Evolutionary conservation across 2,329 filamentous ascomycete genomes (phyloP).

Genomic region (Talaromyces sp.): DNA sequence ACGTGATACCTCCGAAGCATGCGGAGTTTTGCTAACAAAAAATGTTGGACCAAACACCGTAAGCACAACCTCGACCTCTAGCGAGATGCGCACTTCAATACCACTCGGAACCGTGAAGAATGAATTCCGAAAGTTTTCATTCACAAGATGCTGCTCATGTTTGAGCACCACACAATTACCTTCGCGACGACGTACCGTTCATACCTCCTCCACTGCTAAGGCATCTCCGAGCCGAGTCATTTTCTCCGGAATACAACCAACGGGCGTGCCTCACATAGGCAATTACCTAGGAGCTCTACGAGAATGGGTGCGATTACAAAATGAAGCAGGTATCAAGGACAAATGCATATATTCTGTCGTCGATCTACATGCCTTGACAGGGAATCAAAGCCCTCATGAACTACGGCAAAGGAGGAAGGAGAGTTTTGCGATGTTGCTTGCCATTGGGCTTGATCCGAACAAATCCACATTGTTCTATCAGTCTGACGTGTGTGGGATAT

Average conservation of each 20-base stretch:
- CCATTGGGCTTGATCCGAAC: conserved; percentile 77
- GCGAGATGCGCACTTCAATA: conserved; percentile 2
- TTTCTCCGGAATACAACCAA: conserved; percentile 97
- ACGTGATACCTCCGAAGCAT: conserved; percentile 10
- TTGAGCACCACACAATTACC: background rate
- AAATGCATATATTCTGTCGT: conserved; percentile 82
- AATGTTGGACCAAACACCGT: background rate
- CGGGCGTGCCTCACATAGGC: conserved; percentile 86
- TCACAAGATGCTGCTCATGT: background rate
- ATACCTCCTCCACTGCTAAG: conserved; percentile 1
- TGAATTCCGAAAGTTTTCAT: background rate
- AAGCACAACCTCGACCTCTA: background rate
- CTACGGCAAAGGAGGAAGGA: conserved; percentile 67
- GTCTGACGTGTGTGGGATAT: conserved; percentile 57
- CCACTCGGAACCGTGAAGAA: background rate
- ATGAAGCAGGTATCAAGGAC: conserved; percentile 54
- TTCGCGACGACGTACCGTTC: conserved; percentile 5
- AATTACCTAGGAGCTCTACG: conserved; percentile 90
- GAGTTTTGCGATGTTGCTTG: conserved; percentile 74
- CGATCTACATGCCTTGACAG: conserved; percentile 89
- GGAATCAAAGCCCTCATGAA: conserved; percentile 61
- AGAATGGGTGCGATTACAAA: conserved; percentile 80
- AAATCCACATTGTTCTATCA: conserved; percentile 79
- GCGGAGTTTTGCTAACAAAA: conserved; percentile 4
- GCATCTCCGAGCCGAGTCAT: conserved; percentile 50